Base-by-base conservation (phyloP, 306 rosid species). In the Arachis stenosperma region DNA sequence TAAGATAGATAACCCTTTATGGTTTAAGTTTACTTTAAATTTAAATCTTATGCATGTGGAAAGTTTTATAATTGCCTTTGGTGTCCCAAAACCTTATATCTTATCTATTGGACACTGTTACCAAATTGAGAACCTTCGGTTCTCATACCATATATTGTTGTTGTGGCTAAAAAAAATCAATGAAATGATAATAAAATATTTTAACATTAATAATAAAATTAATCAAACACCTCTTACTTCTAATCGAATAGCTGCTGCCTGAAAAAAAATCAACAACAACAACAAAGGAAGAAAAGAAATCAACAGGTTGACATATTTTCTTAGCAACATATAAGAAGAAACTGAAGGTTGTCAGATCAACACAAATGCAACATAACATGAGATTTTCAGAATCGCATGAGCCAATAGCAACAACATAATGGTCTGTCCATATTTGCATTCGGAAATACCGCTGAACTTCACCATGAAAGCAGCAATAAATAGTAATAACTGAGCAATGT, bases 221-320 rank as follows among this genome's bases (percentile, higher is more conserved):
- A 22, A 22, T 22, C 27, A 22, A 22, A 22, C 99, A 42, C 98
- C 99, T 82, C 98, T 87, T 56, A 91, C 62, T 81, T 91, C 98
- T 74, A 95, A 79, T 41, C 97, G 90, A 61, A 95, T 84, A 42
- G 96, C 97, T 29, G 99, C 85, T 33, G 98, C 99, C 99, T 94
- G 82, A 61, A 75, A 77, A 53, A 44, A 15, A 72, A 78, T 57
- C 51, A 59, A 37, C 52, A 36, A 33, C 37, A 33, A 33, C 3
- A 2, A 33, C 3, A 33, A 33, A 33, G 37, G 37, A 33, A 33
- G 37, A 33, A 33, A 33, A 33, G 37, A 33, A 33, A 33, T 33
- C 37, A 33, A 4, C 37, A 33, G 3, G 37, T 67, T 61, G 46
- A 37, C 65, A 76, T 76, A 50, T 51, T 70, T 53, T 59, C 60